Base-by-base conservation (phyloP, 805 yeast species). In the Wickerhamiella domercqiae region DNA sequence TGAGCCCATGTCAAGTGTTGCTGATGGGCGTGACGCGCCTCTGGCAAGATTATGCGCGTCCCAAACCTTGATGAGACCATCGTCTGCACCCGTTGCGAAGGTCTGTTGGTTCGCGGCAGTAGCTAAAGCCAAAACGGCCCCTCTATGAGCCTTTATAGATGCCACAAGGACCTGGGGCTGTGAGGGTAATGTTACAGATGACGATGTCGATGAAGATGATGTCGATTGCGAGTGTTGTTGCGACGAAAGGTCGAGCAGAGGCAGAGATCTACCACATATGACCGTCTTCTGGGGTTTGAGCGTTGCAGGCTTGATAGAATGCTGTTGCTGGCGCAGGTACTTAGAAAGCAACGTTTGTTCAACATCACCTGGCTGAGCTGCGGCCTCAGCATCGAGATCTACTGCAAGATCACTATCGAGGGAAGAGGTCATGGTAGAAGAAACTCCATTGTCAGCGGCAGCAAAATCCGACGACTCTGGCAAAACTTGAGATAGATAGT, bases 61-160 rank as follows among this genome's bases (percentile, higher is more conserved):
- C 96, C 96, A 90, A 0, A 87, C 56, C 45, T 73, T 77, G 29
- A 90, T 49, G 1, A 60, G 51, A 0, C 96, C 94, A 21, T 68
- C 67, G 34, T 75, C 78, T 5, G 90, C 81, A 2, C 84, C 94
- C 2, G 90, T 75, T 2, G 83, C 60, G 44, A 87, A 74, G 45
- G 71, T 77, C 18, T 69, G 68, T 13, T 72, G 67, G 21, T 77
- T 74, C 0, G 78, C 74, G 4, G 80, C 66, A 0, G 71, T 67
- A 1, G 66, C 70, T 6, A 83, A 51, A 20, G 75, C 59, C 17
- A 65, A 72, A n/a, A 84, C 61, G 2, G 72, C 49, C 36, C 71
- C 63, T n/a, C 60, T 60, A 48, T 77, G 83, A 31, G 78, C 82
- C 29, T 70, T 63, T 34, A 81, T 59, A 38, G 70, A 73, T 0